Evolutionary conservation across 2,329 filamentous ascomycete genomes (phyloP).

Genomic region (Paracoccidioides brasiliensis): DNA sequence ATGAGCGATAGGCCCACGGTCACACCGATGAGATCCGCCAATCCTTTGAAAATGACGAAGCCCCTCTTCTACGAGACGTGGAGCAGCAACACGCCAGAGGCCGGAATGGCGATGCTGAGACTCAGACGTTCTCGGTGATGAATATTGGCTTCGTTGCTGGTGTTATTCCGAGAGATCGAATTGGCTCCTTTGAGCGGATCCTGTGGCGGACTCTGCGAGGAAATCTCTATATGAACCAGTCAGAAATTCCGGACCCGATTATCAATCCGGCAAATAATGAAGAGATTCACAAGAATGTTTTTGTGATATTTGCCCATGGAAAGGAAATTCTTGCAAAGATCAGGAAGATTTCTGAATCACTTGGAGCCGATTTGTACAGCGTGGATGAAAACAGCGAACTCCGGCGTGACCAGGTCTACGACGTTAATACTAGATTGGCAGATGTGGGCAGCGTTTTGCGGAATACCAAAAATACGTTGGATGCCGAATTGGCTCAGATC

Average conservation of each 20-base stretch:
- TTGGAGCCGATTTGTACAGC: constrained; percentile 88
- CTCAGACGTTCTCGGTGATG: constrained; percentile 76
- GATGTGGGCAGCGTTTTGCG: constrained; percentile 85
- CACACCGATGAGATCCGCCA: constrained; percentile 94
- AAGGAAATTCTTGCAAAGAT: constrained; percentile 99
- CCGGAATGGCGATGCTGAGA: constrained; percentile 47
- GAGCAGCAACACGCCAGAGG: constrained; percentile 58
- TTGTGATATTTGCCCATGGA: constrained; percentile 97
- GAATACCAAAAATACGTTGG: constrained; percentile 89
- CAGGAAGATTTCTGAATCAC: constrained; percentile 94
- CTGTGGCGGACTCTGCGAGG: constrained; percentile 93
- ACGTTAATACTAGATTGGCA: constrained; percentile 84
- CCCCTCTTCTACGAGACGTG: constrained; percentile 81
- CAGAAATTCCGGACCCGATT: constrained; percentile 88
- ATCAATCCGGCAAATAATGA: constrained; percentile 89
- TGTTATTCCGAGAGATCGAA: constrained; percentile 84
- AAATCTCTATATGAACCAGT: constrained; percentile 99
- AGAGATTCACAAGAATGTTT: constrained; percentile 89
- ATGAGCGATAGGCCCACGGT: constrained; percentile 55
- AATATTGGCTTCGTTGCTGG: constrained; percentile 98
- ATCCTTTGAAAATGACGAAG: constrained; percentile 76
- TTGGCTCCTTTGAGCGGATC: constrained; percentile 92
- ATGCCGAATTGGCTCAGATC: constrained; percentile 87
- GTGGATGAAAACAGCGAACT: constrained; percentile 97
- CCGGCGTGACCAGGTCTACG: constrained; percentile 87